Base-by-base conservation (phyloP, 805 yeast genomes). In the Ogataea methanolica region DNA sequence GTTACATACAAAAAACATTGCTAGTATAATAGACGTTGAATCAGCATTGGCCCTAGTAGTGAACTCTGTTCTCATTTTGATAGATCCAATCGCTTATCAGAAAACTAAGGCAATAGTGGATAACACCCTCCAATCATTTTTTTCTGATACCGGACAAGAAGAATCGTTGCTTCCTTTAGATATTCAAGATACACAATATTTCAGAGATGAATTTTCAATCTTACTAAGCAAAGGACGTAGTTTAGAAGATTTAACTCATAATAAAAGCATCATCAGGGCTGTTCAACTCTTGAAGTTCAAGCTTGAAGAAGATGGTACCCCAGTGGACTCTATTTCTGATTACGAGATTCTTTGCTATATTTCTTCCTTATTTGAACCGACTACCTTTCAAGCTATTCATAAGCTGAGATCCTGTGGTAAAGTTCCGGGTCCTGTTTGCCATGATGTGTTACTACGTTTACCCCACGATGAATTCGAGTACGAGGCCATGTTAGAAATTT, bases 361-460 rank as follows among this genome's bases (percentile, higher is more conserved):
- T 6, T 48, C 61, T 17, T 63, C 67, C n/a, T 31, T 65, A 7
- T 51, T 65, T 36, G 58, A 60, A 31, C 52, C 61, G 2, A 40
- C 57, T 2, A 33, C 58, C 6, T 36, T 51, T 6, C 43, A 45
- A 6, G 47, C 66, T 11, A 41, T 63, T 2, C 40, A 47, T 12
- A 36, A 46, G 8, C 34, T 65, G 16, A 48, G 53, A 14, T 37
- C 50, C 19, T 50, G 56, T 1, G 44, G 45, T 23, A 41, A 46
- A 17, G 53, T 62, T 12, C 67, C 66, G 8, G 53, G 47, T 6
- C 53, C 57, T 2, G 51, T 65, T n/a, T n/a, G 62, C 6, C 65
- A 61, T 43, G 68, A 65, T 49, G 16, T 65, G 5, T 38, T 65
- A 17, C 45, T 65, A 14, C 48, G 69, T 37, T 49, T 39, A 4